phyloP scores from a whole-genome alignment of 257 asterid genomes.

The Asclepias syriaca region DNA sequence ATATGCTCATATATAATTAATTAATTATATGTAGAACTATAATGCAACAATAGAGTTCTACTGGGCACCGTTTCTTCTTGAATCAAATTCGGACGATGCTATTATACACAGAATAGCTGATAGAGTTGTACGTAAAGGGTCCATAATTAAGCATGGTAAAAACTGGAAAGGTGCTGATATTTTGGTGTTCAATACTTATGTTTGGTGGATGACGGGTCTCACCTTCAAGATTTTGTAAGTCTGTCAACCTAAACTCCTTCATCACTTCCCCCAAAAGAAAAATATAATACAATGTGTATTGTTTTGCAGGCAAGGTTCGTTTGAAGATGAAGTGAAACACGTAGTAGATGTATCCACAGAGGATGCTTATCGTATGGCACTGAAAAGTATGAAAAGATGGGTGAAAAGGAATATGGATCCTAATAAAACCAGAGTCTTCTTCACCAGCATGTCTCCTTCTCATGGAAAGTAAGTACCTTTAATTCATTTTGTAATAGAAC shows the following conservation, averaged over 20 bases:
- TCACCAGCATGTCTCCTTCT: slow-evolving; percentile 68
- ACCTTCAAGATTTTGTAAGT: slow-evolving; percentile 48
- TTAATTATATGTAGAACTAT: slow-evolving; percentile 42
- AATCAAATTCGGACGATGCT: slow-evolving; percentile 81
- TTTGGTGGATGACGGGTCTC: slow-evolving; percentile 73
- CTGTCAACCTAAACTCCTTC: not conserved
- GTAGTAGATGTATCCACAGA: slow-evolving; percentile 31
- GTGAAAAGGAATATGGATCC: slow-evolving; percentile 53
- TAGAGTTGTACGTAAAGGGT: slow-evolving; percentile 54
- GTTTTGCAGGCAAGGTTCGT: slow-evolving; percentile 49
- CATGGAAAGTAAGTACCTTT: slow-evolving; percentile 43
- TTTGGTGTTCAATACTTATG: slow-evolving; percentile 67
- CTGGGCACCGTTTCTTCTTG: slow-evolving; percentile 85
- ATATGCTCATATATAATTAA: not conserved
- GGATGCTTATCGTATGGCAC: slow-evolving; percentile 62
- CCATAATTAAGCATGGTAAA: slow-evolving; percentile 61
- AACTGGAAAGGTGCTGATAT: slow-evolving; percentile 74
- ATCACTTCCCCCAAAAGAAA: not conserved
- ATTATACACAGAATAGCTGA: slow-evolving; percentile 41
- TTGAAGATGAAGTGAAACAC: slow-evolving; percentile 47
- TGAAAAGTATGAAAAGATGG: slow-evolving; percentile 64
- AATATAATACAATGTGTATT: not conserved
- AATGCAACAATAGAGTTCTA: slow-evolving; percentile 70
- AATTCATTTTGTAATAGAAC: not conserved
- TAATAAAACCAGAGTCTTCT: slow-evolving; percentile 45